Base-by-base conservation (phyloP, 768 basidiomycete species). In the Pisolithus sp. region DNA sequence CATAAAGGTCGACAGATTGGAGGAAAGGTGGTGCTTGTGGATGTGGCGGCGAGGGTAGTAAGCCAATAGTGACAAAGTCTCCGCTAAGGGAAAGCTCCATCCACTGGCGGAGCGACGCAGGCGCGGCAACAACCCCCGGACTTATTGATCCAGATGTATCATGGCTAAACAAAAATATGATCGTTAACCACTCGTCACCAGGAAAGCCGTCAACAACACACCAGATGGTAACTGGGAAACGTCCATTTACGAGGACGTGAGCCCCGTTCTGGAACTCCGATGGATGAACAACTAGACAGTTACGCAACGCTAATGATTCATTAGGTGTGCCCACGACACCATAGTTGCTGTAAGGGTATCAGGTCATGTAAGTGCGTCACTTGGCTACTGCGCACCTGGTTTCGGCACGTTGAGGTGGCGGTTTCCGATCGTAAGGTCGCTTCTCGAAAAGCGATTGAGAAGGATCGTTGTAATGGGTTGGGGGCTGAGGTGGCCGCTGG, bases 31-130 rank as follows among this genome's bases (percentile, higher is more conserved):
- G 79, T 9, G 78, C 72, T 46, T 77, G 72, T 0, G 79, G 77
- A 28, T 79, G 73, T 7, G 77, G 64, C 15, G 79, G 73, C 4
- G 63, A 24, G 17, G 62, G 67, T 20, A 90, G 75, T 2, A 78
- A 68, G 50, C 87, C 83, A 37, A 95, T 76, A 15, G 84, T 78
- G 48, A 89, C 86, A 13, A 73, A 62, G 63, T 96, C 93, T 0
- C 92, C 92, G 2, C 74, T 68, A 38, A 86, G 68, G 15, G 92
- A 92, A 7, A 97, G 76, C 5, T 85, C 85, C 40, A 93, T 86
- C 93, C 93, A 99, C 71, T 89, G 83, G 9, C 96, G 81, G 53
- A 93, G 89, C 53, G 82, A 70, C 21, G 81, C 76, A 26, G 88
- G 86, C 6, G 84, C 82, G n/a, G 86, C 93, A 26, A 98, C 76